Conservation (phyloP, 2,329 filamentous ascomycete genomes). For the Fusarium austroafricanum region DNA sequence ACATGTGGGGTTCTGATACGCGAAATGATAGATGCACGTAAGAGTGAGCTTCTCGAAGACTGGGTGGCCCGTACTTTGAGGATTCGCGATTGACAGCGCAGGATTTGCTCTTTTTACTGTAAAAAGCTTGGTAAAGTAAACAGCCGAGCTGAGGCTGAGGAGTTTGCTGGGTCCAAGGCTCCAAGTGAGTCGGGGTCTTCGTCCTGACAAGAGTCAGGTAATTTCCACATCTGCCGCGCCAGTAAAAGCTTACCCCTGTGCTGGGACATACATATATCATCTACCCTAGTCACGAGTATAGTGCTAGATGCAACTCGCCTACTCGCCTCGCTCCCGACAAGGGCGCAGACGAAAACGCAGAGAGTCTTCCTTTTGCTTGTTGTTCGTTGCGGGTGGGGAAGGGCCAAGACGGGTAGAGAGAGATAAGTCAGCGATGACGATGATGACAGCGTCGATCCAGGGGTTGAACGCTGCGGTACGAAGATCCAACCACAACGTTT, state of each 20-base stretch:
- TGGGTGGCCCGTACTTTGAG: slow-evolving; percentile 3
- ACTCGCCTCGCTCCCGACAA: slow-evolving; percentile 6
- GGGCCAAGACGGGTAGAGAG: slow-evolving; percentile 23
- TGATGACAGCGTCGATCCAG: slow-evolving; percentile 38
- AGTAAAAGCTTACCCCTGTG: slow-evolving; percentile 27
- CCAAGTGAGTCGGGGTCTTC: background rate
- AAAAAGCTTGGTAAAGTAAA: background rate
- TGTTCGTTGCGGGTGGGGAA: slow-evolving; percentile 26
- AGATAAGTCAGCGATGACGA: slow-evolving; percentile 35
- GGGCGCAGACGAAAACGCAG: slow-evolving; percentile 3
- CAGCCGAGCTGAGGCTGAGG: slow-evolving; percentile 10
- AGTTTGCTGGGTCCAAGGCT: background rate
- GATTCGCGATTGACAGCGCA: slow-evolving; percentile 19
- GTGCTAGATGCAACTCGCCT: background rate
- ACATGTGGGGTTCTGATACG: slow-evolving; percentile 29
- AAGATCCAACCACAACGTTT: slow-evolving; percentile 8
- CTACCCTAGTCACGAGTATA: slow-evolving; percentile 1
- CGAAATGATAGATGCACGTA: slow-evolving; percentile 39
- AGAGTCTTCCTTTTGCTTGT: slow-evolving; percentile 3
- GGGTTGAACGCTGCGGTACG: background rate
- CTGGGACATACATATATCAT: slow-evolving; percentile 12
- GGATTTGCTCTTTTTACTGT: background rate
- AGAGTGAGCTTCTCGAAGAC: slow-evolving; percentile 30
- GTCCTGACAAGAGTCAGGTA: slow-evolving; percentile 27
- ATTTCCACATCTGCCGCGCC: slow-evolving; percentile 36